A percentile compares a stretch with the other conserved stretches of the same genome.
phyloP scores from a whole-genome alignment of 2,329 filamentous ascomycete genomes.

The Aspergillus piperis region DNA sequence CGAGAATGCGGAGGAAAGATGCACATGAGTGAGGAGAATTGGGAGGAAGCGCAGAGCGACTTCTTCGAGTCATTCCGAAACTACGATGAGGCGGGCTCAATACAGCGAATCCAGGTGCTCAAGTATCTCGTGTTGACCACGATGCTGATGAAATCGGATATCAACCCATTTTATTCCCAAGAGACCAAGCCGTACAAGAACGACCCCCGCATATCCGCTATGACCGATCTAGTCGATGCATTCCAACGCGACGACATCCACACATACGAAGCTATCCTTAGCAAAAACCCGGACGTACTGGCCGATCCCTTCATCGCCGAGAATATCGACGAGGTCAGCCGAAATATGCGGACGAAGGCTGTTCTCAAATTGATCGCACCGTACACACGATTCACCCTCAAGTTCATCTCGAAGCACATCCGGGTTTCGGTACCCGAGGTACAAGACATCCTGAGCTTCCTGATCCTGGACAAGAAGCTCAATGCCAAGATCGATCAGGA shows the following conservation, averaged over 20 bases:
- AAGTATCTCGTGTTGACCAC: constrained; percentile 96
- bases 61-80: constrained; percentile 99
- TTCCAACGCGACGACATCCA: constrained; percentile 96
- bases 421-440: constrained; percentile 84
- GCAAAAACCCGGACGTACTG: constrained; percentile 84
- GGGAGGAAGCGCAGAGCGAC: constrained; percentile 94
- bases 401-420: constrained; percentile 84
- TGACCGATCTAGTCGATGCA: constrained; percentile 95
- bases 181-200: constrained; percentile 98
- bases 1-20: constrained; percentile 98
- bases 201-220: constrained; percentile 90
- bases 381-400: constrained; percentile 86
- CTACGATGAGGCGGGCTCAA: constrained; percentile 95
- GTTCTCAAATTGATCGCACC: constrained; percentile 90
- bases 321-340: constrained; percentile 98
- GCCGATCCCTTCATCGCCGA: constrained; percentile 95
- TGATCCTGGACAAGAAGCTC: constrained; percentile 88
- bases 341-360: constrained; percentile 96
- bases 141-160: constrained; percentile 97
- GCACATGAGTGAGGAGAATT: constrained; percentile 99
- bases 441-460: constrained; percentile 90
- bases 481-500: constrained; percentile 87
- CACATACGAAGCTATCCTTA: constrained; percentile 82
- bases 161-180: constrained; percentile 98
- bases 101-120: constrained; percentile 94